Conservation (phyloP, 2,329 filamentous ascomycete genomes). For the Pseudogymnoascus sp. region DNA sequence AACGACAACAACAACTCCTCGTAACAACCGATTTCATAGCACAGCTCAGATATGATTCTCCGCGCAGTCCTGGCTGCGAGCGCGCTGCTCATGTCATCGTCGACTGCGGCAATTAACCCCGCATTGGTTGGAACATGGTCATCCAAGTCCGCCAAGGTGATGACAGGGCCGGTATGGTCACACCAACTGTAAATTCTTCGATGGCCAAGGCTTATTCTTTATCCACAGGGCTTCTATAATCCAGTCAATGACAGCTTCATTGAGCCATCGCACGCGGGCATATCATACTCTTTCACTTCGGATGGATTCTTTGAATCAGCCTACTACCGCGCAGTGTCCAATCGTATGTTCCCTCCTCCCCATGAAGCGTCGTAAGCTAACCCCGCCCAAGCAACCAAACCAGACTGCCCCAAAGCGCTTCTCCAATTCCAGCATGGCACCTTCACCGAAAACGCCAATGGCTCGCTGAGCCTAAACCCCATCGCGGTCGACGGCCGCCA, state of each 20-base stretch:
- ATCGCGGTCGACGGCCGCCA: slow-evolving; percentile 61
- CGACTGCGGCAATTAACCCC: slow-evolving; percentile 36
- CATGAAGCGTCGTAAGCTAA: slow-evolving; percentile 3
- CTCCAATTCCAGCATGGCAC: slow-evolving; percentile 69
- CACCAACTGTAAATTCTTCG: slow-evolving; percentile 23
- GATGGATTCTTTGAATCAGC: slow-evolving; percentile 64
- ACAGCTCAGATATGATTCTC: neutral
- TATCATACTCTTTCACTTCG: slow-evolving; percentile 65
- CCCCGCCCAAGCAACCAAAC: slow-evolving; percentile 42
- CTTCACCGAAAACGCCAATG: slow-evolving; percentile 48
- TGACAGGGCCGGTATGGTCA: slow-evolving; percentile 60
- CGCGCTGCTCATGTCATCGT: slow-evolving; percentile 23
- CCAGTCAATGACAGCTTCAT: slow-evolving; percentile 56
- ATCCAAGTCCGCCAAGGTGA: slow-evolving; percentile 60
- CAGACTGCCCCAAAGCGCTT: slow-evolving; percentile 55
- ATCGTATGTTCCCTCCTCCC: slow-evolving; percentile 44
- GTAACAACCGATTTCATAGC: neutral
- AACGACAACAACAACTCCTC: neutral
- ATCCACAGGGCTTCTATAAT: slow-evolving; percentile 58
- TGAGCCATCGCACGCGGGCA: slow-evolving; percentile 59
- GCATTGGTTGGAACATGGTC: slow-evolving; percentile 64
- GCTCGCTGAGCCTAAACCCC: slow-evolving; percentile 51
- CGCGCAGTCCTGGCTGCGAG: slow-evolving; percentile 23
- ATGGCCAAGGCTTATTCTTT: slow-evolving; percentile 13
- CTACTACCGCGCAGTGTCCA: slow-evolving; percentile 61